Percentiles rank a stretch among this genome's conserved stretches.
Evolutionary conservation across 768 basidiomycete species (phyloP).

Genomic region (Cyathus striatus): DNA sequence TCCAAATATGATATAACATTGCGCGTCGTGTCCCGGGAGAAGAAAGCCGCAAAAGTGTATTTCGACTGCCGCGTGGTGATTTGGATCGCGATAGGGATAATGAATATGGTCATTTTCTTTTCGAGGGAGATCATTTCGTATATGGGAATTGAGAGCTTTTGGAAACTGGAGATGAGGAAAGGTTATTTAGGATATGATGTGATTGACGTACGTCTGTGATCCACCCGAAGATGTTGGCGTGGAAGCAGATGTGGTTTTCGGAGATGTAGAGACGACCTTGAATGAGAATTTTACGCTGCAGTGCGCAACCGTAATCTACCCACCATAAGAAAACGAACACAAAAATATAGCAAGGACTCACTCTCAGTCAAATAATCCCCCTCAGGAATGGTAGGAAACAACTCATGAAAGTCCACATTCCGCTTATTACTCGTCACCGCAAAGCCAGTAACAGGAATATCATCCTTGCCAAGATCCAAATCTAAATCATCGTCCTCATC

Average conservation of each 20-base stretch:
- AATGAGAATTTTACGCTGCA: conserved; percentile 93
- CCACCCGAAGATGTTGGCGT: conserved; percentile 99
- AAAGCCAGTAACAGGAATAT: conserved; percentile 92
- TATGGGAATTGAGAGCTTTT: conserved; percentile 84
- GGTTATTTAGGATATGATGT: too few species aligned
- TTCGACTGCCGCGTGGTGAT: conserved; percentile 78
- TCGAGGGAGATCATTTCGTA: conserved; percentile 83
- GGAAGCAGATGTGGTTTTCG: conserved; percentile 99
- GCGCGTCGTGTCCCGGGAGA: conserved; percentile 91
- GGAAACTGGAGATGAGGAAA: too few species aligned
- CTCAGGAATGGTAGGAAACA: conserved; percentile 86
- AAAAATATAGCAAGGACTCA: conserved; percentile 30
- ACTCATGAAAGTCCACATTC: conserved; percentile 92
- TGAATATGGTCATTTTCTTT: conserved; percentile 96
- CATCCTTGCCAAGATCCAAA: conserved; percentile 55
- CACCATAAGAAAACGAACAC: conserved; percentile 5
- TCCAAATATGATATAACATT: conserved; percentile 97
- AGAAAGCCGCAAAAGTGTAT: conserved; percentile 94
- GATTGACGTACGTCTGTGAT: conserved; percentile 79
- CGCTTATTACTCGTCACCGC: conserved; percentile 94
- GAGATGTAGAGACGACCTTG: conserved; percentile 97
- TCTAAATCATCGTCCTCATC: conserved; percentile 31
- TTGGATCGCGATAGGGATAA: conserved; percentile 95
- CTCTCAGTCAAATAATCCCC: conserved; percentile 98
- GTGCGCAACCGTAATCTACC: conserved; percentile 93